These are phyloP conservation scores for Trypanosoma boissoni DNA, from an alignment of 208 protist species.

Conservation along the genomic window DNA sequence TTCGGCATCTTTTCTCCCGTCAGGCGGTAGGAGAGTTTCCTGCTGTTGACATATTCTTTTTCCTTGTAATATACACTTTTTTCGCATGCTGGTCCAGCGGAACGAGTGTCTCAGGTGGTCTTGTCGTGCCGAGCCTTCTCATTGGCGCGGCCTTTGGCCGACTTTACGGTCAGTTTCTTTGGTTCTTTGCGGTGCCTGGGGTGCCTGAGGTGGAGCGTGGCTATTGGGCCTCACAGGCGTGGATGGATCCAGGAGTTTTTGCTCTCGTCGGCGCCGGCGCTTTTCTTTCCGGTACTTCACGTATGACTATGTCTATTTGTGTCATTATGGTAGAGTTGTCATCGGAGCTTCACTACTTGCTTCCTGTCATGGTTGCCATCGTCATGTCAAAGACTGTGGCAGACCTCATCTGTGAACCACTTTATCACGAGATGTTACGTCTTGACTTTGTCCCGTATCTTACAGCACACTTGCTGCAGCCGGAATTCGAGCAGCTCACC, in stretches of 20 bases:
- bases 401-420: constrained; percentile 82
- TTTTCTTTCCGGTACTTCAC: constrained; percentile 89
- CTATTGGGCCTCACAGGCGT: constrained; percentile 55
- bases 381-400: constrained; percentile 91
- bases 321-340: constrained; percentile 95
- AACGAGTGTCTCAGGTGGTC: constrained; percentile 77
- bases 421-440: constrained; percentile 92
- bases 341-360: constrained; percentile 90
- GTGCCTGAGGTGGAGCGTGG: constrained; percentile 33
- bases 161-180: constrained; percentile 76
- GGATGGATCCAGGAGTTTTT: constrained; percentile 91
- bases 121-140: constrained; percentile 90
- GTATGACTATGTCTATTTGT: constrained; percentile 92
- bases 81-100: constrained; percentile 77
- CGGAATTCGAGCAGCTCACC: constrained; percentile 86
- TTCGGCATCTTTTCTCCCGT: constrained; percentile 86
- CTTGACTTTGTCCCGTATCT: constrained; percentile 90
- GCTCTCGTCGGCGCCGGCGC: constrained; percentile 92
- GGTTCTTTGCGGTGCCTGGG: constrained; percentile 35
- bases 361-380: constrained; percentile 93
- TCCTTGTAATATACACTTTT: constrained; percentile 78
- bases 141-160: constrained; percentile 88
- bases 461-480: constrained; percentile 41
- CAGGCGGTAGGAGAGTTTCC: constrained; percentile 80
- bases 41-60: constrained; percentile 55